These are phyloP conservation scores for Fusarium concolor DNA, from an alignment of 2,329 filamentous ascomycete genomes.

Conservation along the genomic window DNA sequence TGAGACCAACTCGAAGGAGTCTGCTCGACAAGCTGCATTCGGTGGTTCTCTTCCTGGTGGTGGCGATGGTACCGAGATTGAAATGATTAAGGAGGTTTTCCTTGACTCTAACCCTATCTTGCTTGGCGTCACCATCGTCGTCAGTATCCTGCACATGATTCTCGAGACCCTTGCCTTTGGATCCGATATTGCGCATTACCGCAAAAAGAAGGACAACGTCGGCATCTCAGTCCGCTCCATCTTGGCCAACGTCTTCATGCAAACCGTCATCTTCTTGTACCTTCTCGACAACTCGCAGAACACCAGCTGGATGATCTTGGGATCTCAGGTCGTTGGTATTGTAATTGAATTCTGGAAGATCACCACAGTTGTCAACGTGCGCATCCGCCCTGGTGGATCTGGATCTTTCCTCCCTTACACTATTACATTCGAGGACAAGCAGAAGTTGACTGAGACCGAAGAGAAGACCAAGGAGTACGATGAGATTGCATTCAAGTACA, in stretches of 20 bases:
- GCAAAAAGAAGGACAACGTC: conserved; percentile 99
- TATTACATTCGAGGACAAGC: conserved; percentile 93
- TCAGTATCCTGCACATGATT: conserved; percentile 90
- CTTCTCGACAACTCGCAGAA: conserved; percentile 97
- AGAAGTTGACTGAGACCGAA: conserved; percentile 93
- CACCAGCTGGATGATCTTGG: conserved; percentile 99
- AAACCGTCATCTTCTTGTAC: conserved; percentile 94
- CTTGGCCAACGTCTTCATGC: conserved; percentile 98
- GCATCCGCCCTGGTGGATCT: conserved; percentile 75
- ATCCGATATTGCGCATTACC: conserved; percentile 96
- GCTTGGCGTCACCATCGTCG: conserved; percentile 83
- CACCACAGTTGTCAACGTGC: conserved; percentile 92
- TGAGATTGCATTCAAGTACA: conserved; percentile 95
- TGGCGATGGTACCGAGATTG: conserved; percentile 92
- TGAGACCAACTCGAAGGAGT: conserved; percentile 88
- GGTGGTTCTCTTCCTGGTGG: conserved; percentile 78
- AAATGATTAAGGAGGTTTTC: conserved; percentile 96
- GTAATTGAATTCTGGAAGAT: conserved; percentile 87
- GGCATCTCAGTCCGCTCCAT: conserved; percentile 97
- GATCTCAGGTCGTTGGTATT: conserved; percentile 87
- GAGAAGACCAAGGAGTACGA: conserved; percentile 99
- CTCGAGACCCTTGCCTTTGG: conserved; percentile 98
- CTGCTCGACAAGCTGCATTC: conserved; percentile 79
- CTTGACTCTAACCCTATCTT: conserved; percentile 95
- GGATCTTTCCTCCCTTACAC: conserved; percentile 81